Evolutionary conservation across 1,284 basidiomycete genomes (phyloP).

Genomic region (Bondarzewia mesenterica): DNA sequence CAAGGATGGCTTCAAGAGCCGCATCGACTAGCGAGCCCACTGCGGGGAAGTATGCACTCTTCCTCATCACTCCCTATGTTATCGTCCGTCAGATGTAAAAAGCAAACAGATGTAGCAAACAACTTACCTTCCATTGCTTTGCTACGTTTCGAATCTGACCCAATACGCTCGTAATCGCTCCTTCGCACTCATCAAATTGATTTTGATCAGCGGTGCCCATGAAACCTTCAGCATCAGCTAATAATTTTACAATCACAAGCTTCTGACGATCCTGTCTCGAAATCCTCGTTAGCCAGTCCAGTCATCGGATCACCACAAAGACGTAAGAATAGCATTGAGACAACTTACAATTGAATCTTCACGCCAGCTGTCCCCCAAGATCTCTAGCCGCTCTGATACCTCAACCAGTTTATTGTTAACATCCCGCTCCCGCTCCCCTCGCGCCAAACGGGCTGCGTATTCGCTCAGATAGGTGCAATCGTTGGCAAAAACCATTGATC

Average conservation of each 20-base stretch:
- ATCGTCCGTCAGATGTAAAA: conserved; percentile 26
- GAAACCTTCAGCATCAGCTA: conserved; percentile 69
- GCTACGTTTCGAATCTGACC: conserved; percentile 61
- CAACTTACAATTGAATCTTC: conserved; percentile 55
- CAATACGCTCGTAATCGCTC: conserved; percentile 58
- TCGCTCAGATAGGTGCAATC: conserved; percentile 69
- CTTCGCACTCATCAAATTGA: conserved; percentile 74
- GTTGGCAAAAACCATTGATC: conserved; percentile 79
- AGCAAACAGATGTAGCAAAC: not conserved
- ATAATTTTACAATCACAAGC: conserved; percentile 30
- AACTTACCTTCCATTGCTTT: conserved; percentile 66
- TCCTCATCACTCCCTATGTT: conserved; percentile 36
- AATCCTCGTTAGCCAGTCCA: not conserved
- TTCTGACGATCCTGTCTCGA: conserved; percentile 33
- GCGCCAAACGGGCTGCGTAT: conserved; percentile 35
- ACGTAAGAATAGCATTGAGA: not conserved
- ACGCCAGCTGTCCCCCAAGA: conserved; percentile 59
- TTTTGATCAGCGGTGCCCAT: conserved; percentile 65
- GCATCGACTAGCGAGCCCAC: conserved; percentile 74
- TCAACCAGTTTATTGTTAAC: conserved; percentile 43
- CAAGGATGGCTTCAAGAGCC: conserved; percentile 61
- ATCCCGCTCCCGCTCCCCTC: conserved; percentile 19
- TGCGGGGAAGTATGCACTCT: conserved; percentile 58
- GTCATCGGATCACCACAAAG: not conserved
- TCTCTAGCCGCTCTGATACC: conserved; percentile 36